Base-by-base conservation (phyloP, 1,284 basidiomycete genomes). In the Malassezia yamatoensis region DNA sequence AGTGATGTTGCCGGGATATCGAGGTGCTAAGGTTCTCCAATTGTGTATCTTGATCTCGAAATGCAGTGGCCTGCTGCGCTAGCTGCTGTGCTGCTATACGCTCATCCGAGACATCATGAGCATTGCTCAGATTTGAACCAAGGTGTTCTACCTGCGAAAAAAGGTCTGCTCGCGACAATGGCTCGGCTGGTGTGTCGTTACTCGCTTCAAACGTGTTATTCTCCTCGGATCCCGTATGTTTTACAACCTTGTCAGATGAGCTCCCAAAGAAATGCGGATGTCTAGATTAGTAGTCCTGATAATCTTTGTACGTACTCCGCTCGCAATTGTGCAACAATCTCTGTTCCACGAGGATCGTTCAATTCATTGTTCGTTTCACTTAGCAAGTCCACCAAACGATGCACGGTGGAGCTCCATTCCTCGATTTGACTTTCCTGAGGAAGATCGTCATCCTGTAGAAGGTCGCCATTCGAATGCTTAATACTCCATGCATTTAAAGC, bases 1-100 rank as follows among this genome's bases (percentile, higher is more conserved):
- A 53, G 32, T 68, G 56, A 43, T 68, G 68, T 53, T 74, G 71
- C 13, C 71, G 64, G 7, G 59, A 59, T 32, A 74, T 67, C 11
- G 66, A 68, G 0, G 63, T 58, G 8, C 65, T 53, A 11, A 74
- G 61, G 6, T 52, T 40, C 41, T 74, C 70, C 32, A 74, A 62
- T 12, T 72, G 68, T 24, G 48, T 50, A 20, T 71, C 70, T 29
- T 74, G 71, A 12, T 60, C 53, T 7, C 59, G 43, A 57, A 68
- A 64, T 33, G 64, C 59, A 15, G 60, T 47, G 32, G 59, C 60
- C 38, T 70, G 63, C 8, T 54, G 54, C 5, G 62, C 46, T 11
- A 61, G 41, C n/a, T 59, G 53, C 0, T 34, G 24, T 13, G 54
- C 48, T 1, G 43, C 44, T 0, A 37, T 33, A 5, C 49, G 49